Evolutionary conservation across 768 basidiomycete species (phyloP), one percentile per base, ranked within the genome.

Genomic region (Lactarius psammicola): DNA sequence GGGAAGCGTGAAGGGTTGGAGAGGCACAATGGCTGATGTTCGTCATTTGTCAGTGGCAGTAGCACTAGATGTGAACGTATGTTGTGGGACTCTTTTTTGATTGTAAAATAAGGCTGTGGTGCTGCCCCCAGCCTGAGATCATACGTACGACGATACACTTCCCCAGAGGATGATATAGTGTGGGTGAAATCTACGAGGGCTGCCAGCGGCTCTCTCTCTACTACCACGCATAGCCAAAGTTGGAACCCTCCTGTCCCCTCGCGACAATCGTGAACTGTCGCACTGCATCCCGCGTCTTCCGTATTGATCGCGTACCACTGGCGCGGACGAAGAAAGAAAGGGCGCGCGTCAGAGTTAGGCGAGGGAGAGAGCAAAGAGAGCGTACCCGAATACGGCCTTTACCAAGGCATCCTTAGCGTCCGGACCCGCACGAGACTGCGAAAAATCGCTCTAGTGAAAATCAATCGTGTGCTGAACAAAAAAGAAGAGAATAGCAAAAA

Each of bases 231-330:
- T 90, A 93, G 9, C 94, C 94, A 75, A 95, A 95, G 66, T 85
- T 87, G 10, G 92, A 89, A 9, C 89, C 91, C 70, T 92, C 92
- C 63, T 95, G 75, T 2, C 94, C 94, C 72, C 94, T 78, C 13
- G 92, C 89, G 23, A 96, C 83, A 0, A 96, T 80, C 1, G 89
- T 88, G 75, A 96, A 95, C 68, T 95, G 91, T 69, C 94, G 87
- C 13, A 92, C 87, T 0, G 94, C 93, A 44, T 94, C 93, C 68
- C 89, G 80, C 40, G 87, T 92, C 69, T 81, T 82, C 73, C 87
- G 89, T 2, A 86, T 77, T 20, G 89, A 89, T 49, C 90, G 82
- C 40, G 91, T 86, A 31, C 90, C 90, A 62, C 11, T 36, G 53
- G 38, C 63, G 44, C 44, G 11, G 9, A 23, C 46, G 10, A 46